A percentile compares a stretch with the other conserved stretches of the same genome.
phyloP scores from a whole-genome alignment of 2,329 filamentous ascomycete genomes.

The Phialophora expanda region DNA sequence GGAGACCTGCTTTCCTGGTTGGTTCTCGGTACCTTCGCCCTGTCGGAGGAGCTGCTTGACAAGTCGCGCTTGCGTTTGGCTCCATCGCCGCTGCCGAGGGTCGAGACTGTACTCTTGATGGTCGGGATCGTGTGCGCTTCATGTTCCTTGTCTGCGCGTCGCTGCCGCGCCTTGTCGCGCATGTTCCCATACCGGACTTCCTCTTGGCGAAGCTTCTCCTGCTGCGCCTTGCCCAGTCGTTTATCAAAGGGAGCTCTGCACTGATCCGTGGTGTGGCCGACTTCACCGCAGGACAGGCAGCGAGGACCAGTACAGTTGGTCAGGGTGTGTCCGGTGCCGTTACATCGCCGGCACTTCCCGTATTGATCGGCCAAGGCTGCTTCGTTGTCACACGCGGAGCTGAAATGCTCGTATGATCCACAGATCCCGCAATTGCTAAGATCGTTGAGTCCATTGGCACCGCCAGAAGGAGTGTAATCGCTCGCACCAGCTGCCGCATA shows the following conservation, averaged over 20 bases:
- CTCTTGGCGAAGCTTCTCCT: constrained; percentile 45
- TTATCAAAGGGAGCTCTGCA: constrained; percentile 45
- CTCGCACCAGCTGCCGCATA: neutral
- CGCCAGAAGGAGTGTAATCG: constrained; percentile 50
- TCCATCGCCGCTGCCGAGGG: constrained; percentile 12
- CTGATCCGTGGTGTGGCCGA: constrained; percentile 47
- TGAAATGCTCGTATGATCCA: constrained; percentile 53
- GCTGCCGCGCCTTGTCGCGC: constrained; percentile 46
- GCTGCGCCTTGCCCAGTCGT: constrained; percentile 47
- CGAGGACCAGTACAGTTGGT: constrained; percentile 48
- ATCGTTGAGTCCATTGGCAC: constrained; percentile 51
- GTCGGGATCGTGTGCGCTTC: constrained; percentile 53
- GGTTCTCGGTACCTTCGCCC: constrained; percentile 23
- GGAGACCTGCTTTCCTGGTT: constrained; percentile 16
- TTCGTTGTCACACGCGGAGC: constrained; percentile 52
- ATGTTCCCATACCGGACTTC: constrained; percentile 46
- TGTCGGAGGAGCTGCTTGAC: constrained; percentile 17
- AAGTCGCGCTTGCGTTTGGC: constrained; percentile 37
- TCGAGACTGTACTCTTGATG: constrained; percentile 37
- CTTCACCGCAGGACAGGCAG: constrained; percentile 52
- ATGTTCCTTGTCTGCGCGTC: constrained; percentile 49
- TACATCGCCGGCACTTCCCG: constrained; percentile 52
- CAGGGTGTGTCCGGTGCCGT: constrained; percentile 47
- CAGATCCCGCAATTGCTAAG: constrained; percentile 52
- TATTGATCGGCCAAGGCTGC: constrained; percentile 48